Base-by-base conservation (phyloP, 352 stramenopile species). In the Globisporangium parvum region DNA sequence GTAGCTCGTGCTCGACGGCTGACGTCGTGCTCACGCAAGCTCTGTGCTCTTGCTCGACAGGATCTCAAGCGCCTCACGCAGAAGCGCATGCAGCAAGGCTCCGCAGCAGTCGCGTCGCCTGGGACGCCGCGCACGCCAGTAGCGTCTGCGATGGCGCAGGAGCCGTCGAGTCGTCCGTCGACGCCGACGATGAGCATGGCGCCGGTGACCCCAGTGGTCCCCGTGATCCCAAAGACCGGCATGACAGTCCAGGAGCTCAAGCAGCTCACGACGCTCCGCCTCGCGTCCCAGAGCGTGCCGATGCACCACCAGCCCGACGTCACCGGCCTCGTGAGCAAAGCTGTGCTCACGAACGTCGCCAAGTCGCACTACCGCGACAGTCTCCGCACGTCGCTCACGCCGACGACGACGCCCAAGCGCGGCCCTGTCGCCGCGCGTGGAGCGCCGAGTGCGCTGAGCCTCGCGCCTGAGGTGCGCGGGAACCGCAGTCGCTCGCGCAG, bases 171-270 rank as follows among this genome's bases (percentile, higher is more conserved):
- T 3, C 64, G 70, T 35, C 70, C 75, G 20, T 66, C 72, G 14
- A 88, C 77, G 33, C 81, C 81, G 33, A 88, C 77, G 55, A 70
- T 88, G 47, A 83, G 84, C 60, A 77, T 86, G 58, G 59, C 75
- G n/a, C 67, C 68, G 17, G 68, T 83, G 10, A 78, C 82, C 37
- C 59, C 68, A 31, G 63, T 70, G 14, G 59, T 63, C 11, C 58
- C 67, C 3, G 67, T 79, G 1, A 66, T 85, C 17, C 82, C 82
- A 3, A 93, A 93, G 65, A 87, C 76, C 0, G 83, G 83, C 28
- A 93, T 93, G 83, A 86, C 83, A 3, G 83, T 93, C 33, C 83
- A 93, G 58, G 83, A 93, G 57, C 70, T 93, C 24, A 93, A 93
- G 67, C 83, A 93, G 54, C 68, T 93, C 12, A 93, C 83, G 52